A percentile compares a stretch with the other conserved stretches of the same genome.
Conservation (phyloP, 129 eudicot genomes). For the Flaveria brownii region DNA sequence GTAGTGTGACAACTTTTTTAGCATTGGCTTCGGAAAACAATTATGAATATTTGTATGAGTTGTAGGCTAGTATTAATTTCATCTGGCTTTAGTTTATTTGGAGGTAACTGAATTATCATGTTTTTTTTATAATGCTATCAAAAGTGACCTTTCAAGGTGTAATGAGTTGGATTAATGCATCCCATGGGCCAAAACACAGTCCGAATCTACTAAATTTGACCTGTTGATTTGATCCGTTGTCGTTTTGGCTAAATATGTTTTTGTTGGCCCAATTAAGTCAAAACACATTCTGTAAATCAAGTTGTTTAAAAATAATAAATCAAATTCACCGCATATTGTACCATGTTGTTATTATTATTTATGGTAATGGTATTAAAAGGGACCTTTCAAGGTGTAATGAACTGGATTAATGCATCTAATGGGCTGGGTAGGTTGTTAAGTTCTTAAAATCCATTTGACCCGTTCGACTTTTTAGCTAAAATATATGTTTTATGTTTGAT, state of each 20-base stretch:
- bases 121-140: not conserved
- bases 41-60: slow-evolving; percentile 1
- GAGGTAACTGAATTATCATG: not conserved
- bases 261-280: too few species aligned
- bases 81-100: not conserved
- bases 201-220: not conserved
- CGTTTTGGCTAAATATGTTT: not conserved
- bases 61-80: not conserved
- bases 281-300: not conserved
- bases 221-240: not conserved
- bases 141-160: not conserved
- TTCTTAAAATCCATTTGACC: not conserved
- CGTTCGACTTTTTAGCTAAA: not conserved
- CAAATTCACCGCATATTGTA: too few species aligned
- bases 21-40: not conserved
- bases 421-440: too few species aligned
- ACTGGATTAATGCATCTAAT: too few species aligned
- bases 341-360: too few species aligned
- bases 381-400: too few species aligned
- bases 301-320: too few species aligned
- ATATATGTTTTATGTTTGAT: not conserved
- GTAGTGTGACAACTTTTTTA: not conserved
- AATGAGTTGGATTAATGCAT: not conserved
- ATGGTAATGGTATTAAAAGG: too few species aligned
- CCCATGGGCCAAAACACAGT: not conserved